These are phyloP conservation scores for Macrolepiota dolichaula DNA, from an alignment of 768 basidiomycete genomes.

Conservation along the genomic window DNA sequence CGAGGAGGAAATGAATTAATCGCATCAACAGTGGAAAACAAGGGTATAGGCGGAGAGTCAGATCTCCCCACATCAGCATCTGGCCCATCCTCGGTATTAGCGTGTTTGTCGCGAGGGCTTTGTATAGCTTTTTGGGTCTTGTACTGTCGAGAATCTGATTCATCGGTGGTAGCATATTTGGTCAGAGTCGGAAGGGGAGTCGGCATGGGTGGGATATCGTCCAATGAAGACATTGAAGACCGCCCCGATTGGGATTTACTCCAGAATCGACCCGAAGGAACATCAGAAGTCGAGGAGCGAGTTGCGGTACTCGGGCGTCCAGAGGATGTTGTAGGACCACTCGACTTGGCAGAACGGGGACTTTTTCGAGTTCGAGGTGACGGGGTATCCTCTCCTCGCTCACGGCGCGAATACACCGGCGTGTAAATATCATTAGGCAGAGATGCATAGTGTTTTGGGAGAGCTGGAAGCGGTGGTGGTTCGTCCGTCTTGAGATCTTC, in stretches of 20 bases:
- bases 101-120: neutral
- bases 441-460: constrained; percentile 4
- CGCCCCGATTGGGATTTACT: constrained; percentile 36
- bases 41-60: constrained; percentile 44
- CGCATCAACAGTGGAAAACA: constrained; percentile 42
- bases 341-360: neutral
- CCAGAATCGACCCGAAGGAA: constrained; percentile 50
- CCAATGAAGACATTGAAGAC: constrained; percentile 58
- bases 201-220: constrained; percentile 39
- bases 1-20: constrained; percentile 42
- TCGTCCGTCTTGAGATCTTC: neutral
- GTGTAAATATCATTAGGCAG: neutral
- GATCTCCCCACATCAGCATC: constrained; percentile 4
- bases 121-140: neutral
- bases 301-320: constrained; percentile 47
- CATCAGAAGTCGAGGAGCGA: constrained; percentile 57
- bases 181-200: constrained; percentile 12
- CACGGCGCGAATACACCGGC: neutral
- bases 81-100: constrained; percentile 8
- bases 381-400: neutral
- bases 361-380: neutral
- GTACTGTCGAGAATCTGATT: constrained; percentile 2
- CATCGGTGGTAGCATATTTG: neutral
- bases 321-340: neutral
- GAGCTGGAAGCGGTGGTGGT: constrained; percentile 3